Percentiles rank a stretch among this genome's conserved stretches.
phyloP scores from a whole-genome alignment of 2,329 filamentous ascomycete species.

The Cryphonectria radicalis region DNA sequence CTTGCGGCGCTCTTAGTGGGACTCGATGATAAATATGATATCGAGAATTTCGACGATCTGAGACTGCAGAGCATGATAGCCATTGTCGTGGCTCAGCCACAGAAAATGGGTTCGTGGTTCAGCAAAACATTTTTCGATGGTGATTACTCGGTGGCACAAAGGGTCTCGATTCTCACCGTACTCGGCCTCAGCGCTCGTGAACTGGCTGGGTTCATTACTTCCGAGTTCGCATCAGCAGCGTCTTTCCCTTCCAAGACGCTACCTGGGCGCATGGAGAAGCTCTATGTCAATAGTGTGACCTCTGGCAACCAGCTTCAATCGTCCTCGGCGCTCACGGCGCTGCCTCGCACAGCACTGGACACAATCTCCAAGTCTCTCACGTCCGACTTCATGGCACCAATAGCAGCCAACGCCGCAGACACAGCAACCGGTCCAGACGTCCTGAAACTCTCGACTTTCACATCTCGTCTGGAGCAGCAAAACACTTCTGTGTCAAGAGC shows the following conservation, averaged over 20 bases:
- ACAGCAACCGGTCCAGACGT: constrained; percentile 77
- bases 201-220: constrained; percentile 74
- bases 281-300: constrained; percentile 59
- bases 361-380: constrained; percentile 70
- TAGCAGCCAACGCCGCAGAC: constrained; percentile 83
- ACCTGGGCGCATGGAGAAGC: constrained; percentile 71
- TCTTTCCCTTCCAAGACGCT: constrained; percentile 82
- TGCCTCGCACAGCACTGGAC: constrained; percentile 66
- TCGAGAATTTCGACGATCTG: constrained; percentile 76
- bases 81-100: constrained; percentile 74
- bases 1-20: constrained; percentile 77
- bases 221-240: constrained; percentile 52
- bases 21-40: constrained; percentile 82
- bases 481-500: constrained; percentile 46
- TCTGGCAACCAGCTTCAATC: constrained; percentile 31
- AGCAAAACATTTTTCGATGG: constrained; percentile 86
- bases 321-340: constrained; percentile 51
- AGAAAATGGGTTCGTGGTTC: constrained; percentile 82
- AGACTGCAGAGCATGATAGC: constrained; percentile 82
- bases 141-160: constrained; percentile 86
- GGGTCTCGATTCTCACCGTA: constrained; percentile 79
- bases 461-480: constrained; percentile 72
- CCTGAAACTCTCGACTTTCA: constrained; percentile 89
- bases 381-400: constrained; percentile 74
- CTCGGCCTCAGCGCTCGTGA: constrained; percentile 84